A percentile compares a stretch with the other conserved stretches of the same genome.
These are phyloP conservation scores for Amanita subjunquillea DNA, from an alignment of 768 basidiomycete genomes.

Conservation along the genomic window DNA sequence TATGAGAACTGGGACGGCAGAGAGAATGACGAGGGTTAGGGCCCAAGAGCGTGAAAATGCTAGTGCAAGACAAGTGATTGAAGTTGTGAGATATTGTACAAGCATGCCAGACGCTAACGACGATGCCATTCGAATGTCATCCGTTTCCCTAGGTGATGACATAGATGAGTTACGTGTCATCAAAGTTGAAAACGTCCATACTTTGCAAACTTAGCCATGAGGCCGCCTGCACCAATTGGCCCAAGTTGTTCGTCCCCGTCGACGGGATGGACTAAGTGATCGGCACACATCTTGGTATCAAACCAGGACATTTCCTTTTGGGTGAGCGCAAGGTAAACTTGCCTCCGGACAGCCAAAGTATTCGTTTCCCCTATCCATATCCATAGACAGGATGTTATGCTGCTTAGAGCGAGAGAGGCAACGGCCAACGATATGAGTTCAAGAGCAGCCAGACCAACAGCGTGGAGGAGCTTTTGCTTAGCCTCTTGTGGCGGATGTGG, in stretches of 20 bases:
- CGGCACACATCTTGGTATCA: slow-evolving; percentile 64
- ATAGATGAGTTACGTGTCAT: background rate
- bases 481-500: slow-evolving; percentile 21
- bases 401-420: slow-evolving; percentile 61
- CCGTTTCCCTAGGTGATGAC: slow-evolving; percentile 62
- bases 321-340: slow-evolving; percentile 60
- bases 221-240: slow-evolving; percentile 71
- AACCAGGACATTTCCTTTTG: slow-evolving; percentile 84
- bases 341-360: slow-evolving; percentile 51
- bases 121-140: slow-evolving; percentile 81
- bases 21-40: slow-evolving; percentile 87
- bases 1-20: slow-evolving; percentile 75
- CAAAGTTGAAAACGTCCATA: slow-evolving; percentile 17
- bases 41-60: slow-evolving; percentile 73
- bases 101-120: slow-evolving; percentile 72
- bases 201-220: slow-evolving; percentile 92
- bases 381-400: slow-evolving; percentile 73
- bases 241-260: slow-evolving; percentile 29
- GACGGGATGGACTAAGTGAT: slow-evolving; percentile 28
- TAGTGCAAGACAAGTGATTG: slow-evolving; percentile 68
- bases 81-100: slow-evolving; percentile 75
- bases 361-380: slow-evolving; percentile 81
- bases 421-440: slow-evolving; percentile 58
- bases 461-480: slow-evolving; percentile 43
- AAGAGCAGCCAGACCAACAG: slow-evolving; percentile 50